Base-by-base conservation (phyloP, 768 basidiomycete species). In the Suillus ampliporus region DNA sequence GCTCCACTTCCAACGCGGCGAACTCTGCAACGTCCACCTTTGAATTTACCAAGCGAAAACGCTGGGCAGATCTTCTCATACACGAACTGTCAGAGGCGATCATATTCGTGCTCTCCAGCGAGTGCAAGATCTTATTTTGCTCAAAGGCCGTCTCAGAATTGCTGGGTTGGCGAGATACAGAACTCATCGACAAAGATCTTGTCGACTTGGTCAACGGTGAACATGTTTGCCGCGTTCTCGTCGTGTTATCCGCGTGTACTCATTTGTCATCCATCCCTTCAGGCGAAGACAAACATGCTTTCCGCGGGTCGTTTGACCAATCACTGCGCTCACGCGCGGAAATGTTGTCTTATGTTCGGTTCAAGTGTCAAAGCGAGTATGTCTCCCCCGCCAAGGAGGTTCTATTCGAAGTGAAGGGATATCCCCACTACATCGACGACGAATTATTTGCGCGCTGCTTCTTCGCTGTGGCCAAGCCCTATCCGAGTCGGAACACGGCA, bases 31-130 rank as follows among this genome's bases (percentile, higher is more conserved):
- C 54, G 1, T 68, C 77, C 9, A 78, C 78, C 14, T 95, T 87
- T 68, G 94, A 95, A 73, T 95, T 95, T 73, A 92, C 91, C 0
- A 93, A 92, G 71, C 80, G 93, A 61, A 94, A 94, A 72, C 83
- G 89, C 60, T 95, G 94, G 94, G 89, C 88, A 19, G 93, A 95
- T 72, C 79, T 95, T 15, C 80, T 94, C 28, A 76, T 91, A 62
- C 82, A 86, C 1, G 94, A 94, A 71, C 83, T 93, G 35, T 86
- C 89, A 35, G 93, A 93, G 64, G 86, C 84, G 19, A 82, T 91
- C 71, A 78, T 86, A 38, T 80, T 95, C 68, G 78, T 94, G 50
- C 80, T 93, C 62, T 91, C 89, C 31, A 77, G 76, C n/a, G 69
- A 81, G 10, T 83, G 83, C 69, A 85, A 83, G 64, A 82, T 94